Evolutionary conservation across 768 basidiomycete species (phyloP).

Genomic region (Agaricus bisporus): DNA sequence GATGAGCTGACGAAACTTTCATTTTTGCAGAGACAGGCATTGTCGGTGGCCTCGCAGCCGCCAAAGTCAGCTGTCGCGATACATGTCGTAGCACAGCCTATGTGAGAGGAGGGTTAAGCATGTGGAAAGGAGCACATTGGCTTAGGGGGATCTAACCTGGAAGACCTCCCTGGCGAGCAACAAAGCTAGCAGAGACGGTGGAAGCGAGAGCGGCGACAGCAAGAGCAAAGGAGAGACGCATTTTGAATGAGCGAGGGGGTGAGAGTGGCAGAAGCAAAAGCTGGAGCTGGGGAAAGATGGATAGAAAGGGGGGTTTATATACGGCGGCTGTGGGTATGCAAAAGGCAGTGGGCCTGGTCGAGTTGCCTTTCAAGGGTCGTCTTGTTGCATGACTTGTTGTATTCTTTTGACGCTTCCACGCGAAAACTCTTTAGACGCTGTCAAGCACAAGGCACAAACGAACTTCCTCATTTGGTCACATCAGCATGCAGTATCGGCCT

Average conservation of each 20-base stretch:
- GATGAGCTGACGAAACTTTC: slow-evolving; percentile 36
- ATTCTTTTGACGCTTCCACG: background rate
- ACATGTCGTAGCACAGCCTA: slow-evolving; percentile 52
- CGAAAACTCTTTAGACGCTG: background rate
- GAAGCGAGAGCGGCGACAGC: slow-evolving; percentile 35
- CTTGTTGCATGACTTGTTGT: background rate
- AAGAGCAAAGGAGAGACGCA: slow-evolving; percentile 47
- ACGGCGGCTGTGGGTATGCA: background rate
- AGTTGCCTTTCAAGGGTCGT: background rate
- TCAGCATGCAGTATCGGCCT: no score
- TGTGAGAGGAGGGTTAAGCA: background rate
- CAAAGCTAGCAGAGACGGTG: slow-evolving; percentile 30
- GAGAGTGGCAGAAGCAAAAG: slow-evolving; percentile 14
- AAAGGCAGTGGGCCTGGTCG: background rate
- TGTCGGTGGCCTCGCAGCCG: slow-evolving; percentile 42
- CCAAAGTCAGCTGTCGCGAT: slow-evolving; percentile 35
- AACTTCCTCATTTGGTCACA: slow-evolving; percentile 10
- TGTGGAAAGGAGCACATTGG: slow-evolving; percentile 16
- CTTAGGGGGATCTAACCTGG: slow-evolving; percentile 18
- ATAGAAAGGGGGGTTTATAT: slow-evolving; percentile 8
- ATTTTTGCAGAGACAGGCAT: slow-evolving; percentile 52
- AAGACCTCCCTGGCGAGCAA: slow-evolving; percentile 27
- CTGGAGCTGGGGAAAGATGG: slow-evolving; percentile 10
- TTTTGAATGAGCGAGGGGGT: slow-evolving; percentile 23
- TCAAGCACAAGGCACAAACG: slow-evolving; percentile 18